phyloP scores from a whole-genome alignment of 768 basidiomycete species.

The Russula brevipes region DNA sequence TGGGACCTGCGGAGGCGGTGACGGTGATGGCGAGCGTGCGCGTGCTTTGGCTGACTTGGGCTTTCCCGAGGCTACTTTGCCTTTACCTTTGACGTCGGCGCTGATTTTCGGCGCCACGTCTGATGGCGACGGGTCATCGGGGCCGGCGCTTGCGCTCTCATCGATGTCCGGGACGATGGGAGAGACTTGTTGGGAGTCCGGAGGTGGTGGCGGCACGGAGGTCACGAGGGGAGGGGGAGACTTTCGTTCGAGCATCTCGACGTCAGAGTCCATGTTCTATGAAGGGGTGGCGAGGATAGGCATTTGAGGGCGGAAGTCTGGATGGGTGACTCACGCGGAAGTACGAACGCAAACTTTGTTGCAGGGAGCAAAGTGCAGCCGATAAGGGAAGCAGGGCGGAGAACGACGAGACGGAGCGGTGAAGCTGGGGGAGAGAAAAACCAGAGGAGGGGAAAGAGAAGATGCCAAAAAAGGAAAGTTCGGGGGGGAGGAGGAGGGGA shows the following conservation, averaged over 20 bases:
- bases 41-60: slow-evolving; percentile 48
- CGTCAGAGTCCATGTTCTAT: slow-evolving; percentile 16
- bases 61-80: slow-evolving; percentile 32
- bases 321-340: neutral
- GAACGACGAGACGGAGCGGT: slow-evolving; percentile 9
- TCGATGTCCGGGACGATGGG: slow-evolving; percentile 13
- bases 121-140: slow-evolving; percentile 27
- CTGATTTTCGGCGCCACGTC: slow-evolving; percentile 23
- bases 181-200: slow-evolving; percentile 12
- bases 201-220: slow-evolving; percentile 12
- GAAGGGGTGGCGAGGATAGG: neutral
- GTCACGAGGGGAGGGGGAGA: slow-evolving; percentile 10
- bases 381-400: neutral
- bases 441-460: slow-evolving; percentile 22
- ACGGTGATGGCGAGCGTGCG: slow-evolving; percentile 52
- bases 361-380: neutral
- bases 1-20: slow-evolving; percentile 45
- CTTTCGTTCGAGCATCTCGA: slow-evolving; percentile 17
- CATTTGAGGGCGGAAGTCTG: neutral
- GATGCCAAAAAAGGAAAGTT: slow-evolving; percentile 32
- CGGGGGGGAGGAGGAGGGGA: slow-evolving; percentile 25
- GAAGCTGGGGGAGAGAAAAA: neutral
- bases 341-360: neutral
- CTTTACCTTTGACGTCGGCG: slow-evolving; percentile 23
- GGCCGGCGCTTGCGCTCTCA: slow-evolving; percentile 19